Evolutionary conservation across 2,329 filamentous ascomycete species (phyloP).

Genomic region (Penicillium capsulatum): DNA sequence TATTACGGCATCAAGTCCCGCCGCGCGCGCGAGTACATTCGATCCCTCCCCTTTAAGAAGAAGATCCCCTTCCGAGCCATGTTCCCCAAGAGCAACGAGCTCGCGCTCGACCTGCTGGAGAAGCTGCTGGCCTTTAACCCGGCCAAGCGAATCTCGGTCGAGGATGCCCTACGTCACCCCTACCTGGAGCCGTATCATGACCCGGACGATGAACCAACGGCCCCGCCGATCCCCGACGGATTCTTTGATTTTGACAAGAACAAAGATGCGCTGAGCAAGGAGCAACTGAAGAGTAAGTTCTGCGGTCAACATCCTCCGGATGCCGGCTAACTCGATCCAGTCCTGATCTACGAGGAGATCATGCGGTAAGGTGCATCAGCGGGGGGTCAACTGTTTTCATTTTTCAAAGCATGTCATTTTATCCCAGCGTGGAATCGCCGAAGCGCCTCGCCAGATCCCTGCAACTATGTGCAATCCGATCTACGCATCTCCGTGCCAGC

Average conservation of each 20-base stretch:
- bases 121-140: conserved; percentile 97
- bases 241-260: conserved; percentile 99
- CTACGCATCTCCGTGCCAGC: background rate
- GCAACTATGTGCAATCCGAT: conserved; percentile 14
- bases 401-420: background rate
- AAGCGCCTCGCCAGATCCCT: too few species aligned
- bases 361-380: conserved; percentile 55
- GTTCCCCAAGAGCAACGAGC: conserved; percentile 98
- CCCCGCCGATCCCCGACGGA: conserved; percentile 92
- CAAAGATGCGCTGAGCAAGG: conserved; percentile 97
- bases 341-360: conserved; percentile 95
- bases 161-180: conserved; percentile 93
- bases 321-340: conserved; percentile 36
- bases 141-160: conserved; percentile 95
- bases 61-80: conserved; percentile 96
- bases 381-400: background rate
- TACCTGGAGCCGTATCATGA: conserved; percentile 99
- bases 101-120: conserved; percentile 89
- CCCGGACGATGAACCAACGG: conserved; percentile 95
- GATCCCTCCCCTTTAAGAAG: conserved; percentile 98
- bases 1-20: conserved; percentile 99
- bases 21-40: conserved; percentile 94
- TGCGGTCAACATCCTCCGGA: background rate
- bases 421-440: conserved; percentile 1
- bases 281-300: conserved; percentile 79